phyloP scores from a whole-genome alignment of 2,329 filamentous ascomycete genomes.

The Phialophora verrucosa region DNA sequence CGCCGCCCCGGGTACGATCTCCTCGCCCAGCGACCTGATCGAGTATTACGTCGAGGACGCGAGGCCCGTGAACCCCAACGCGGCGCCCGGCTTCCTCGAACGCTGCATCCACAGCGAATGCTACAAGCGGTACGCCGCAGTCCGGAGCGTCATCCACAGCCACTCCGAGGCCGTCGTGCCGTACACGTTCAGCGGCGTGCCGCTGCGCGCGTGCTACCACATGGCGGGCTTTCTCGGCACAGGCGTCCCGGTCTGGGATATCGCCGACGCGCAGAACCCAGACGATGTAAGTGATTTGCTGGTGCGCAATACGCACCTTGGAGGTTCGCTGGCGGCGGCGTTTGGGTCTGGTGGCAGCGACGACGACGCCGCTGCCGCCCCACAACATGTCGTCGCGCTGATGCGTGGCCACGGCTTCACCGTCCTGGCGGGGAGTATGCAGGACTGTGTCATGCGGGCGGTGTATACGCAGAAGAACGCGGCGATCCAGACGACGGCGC shows the following conservation, averaged over 20 bases:
- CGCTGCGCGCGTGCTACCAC: slow-evolving; percentile 51
- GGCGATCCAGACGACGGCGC: slow-evolving; percentile 45
- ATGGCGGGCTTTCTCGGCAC: slow-evolving; percentile 51
- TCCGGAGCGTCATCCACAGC: slow-evolving; percentile 53
- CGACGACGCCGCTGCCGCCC: neutral
- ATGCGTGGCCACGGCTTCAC: slow-evolving; percentile 57
- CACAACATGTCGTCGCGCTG: slow-evolving; percentile 45
- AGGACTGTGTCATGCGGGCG: slow-evolving; percentile 50
- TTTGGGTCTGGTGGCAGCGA: slow-evolving; percentile 38
- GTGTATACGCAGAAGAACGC: slow-evolving; percentile 56
- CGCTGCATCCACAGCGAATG: slow-evolving; percentile 56
- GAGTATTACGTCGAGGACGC: slow-evolving; percentile 54
- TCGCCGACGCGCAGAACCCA: slow-evolving; percentile 38
- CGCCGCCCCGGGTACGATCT: slow-evolving; percentile 56
- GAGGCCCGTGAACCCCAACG: slow-evolving; percentile 48
- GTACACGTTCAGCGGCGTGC: slow-evolving; percentile 45
- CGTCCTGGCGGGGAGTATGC: slow-evolving; percentile 46
- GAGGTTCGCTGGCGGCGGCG: slow-evolving; percentile 43
- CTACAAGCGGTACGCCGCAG: slow-evolving; percentile 48
- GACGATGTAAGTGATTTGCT: slow-evolving; percentile 48
- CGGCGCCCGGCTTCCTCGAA: slow-evolving; percentile 51
- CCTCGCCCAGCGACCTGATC: slow-evolving; percentile 52
- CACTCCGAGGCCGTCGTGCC: slow-evolving; percentile 53
- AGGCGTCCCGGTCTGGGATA: slow-evolving; percentile 44
- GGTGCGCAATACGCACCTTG: slow-evolving; percentile 46